A percentile compares a stretch with the other conserved stretches of the same genome.
phyloP scores from a whole-genome alignment of 768 basidiomycete species.

The Lentinula guzmanii region DNA sequence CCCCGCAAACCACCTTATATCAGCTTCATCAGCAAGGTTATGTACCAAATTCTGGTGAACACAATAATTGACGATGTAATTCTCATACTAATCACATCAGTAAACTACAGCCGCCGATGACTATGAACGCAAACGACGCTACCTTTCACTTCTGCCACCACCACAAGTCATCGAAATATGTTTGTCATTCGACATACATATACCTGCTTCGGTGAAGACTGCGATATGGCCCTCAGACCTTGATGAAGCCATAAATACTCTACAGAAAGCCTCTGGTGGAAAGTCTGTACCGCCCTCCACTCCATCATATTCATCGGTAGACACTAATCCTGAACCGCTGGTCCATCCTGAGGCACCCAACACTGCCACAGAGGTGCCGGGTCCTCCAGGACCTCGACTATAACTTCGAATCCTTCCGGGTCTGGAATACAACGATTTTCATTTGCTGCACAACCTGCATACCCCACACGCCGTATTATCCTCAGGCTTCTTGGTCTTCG shows the following conservation, averaged over 20 bases:
- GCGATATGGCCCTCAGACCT: conserved; percentile 74
- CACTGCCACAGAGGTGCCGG: background rate
- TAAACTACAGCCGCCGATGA: conserved; percentile 19
- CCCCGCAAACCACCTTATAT: background rate
- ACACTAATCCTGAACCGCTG: background rate
- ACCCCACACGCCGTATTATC: conserved; percentile 65
- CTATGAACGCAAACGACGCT: conserved; percentile 65
- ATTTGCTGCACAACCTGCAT: conserved; percentile 37
- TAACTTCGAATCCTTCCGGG: conserved; percentile 8
- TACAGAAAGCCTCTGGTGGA: conserved; percentile 27
- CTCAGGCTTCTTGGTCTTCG: conserved; percentile 26
- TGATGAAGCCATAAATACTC: conserved; percentile 51
- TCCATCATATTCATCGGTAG: conserved; percentile 10
- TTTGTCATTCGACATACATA: conserved; percentile 63
- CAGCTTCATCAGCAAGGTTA: background rate
- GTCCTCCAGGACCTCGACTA: background rate
- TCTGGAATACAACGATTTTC: conserved; percentile 7
- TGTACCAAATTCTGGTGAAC: background rate
- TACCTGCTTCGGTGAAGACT: conserved; percentile 55
- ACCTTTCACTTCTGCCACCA: conserved; percentile 60
- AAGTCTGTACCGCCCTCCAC: conserved; percentile 14
- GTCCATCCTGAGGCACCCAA: background rate
- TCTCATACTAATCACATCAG: background rate
- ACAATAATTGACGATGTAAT: background rate
- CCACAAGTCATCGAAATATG: conserved; percentile 78